Base-by-base conservation (phyloP, 306 rosid species). In the Lathyrus oleraceus region DNA sequence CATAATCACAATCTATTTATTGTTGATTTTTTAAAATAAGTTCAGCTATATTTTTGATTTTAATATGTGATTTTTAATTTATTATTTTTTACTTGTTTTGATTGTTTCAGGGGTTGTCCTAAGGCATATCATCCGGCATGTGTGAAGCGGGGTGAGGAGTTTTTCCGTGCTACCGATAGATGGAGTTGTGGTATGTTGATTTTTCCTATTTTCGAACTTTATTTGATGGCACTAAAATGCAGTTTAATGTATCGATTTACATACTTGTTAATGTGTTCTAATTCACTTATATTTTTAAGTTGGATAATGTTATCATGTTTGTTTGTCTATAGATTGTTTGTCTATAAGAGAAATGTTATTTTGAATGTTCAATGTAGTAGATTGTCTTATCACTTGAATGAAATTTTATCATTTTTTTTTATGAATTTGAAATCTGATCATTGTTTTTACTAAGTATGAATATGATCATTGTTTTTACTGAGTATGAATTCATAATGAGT, bases 61-160 rank as follows among this genome's bases (percentile, higher is more conserved):
- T 7, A 0, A 42, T 39, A 5, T 39, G 43, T 15, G 45, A 53
- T 23, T 54, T 23, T 76, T 57, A 35, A 27, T 21, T 10, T 19
- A 11, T 30, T 4, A 76, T 32, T 8, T 23, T 62, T 57, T 6
- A 11, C 12, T 27, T 32, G 2, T 10, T 8, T 53, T 10, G 6
- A 10, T 53, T 10, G 5, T 53, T 70, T 69, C 64, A 95, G 99
- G 94, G 90, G 92, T 45, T 95, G 99, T 49, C 99, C 97, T 21
- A 95, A 95, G 84, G 99, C 99, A 1, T 95, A 95, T 75, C 99
- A 95, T 76, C 97, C 96, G 0, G 53, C 95, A 1, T 95, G 99
- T 81, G 73, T 95, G 61, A 95, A 89, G 81, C 86, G 99, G 30
- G 99, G 91, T 39, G 99, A 95, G 19, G 61, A 92, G 2, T 95